Base-by-base conservation (phyloP, 1,284 basidiomycete species). In the Calocybe gambosa region DNA sequence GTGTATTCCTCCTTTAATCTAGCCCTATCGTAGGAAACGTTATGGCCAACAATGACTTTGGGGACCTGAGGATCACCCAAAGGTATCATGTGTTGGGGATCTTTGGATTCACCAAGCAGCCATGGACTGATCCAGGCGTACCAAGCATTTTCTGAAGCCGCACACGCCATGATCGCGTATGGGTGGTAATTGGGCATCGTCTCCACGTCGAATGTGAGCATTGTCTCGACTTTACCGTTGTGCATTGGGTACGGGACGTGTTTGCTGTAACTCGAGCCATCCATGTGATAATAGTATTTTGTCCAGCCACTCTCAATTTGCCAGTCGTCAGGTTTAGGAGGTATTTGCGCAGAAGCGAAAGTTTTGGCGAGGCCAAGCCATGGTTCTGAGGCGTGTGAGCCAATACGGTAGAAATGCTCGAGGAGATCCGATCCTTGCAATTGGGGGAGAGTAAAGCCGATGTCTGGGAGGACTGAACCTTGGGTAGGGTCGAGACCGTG, bases 101-200 rank as follows among this genome's bases (percentile, higher is more conserved):
- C 71, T 1, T 70, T 62, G 1, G 82, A 73, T 52, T 86, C 77
- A 9, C 80, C 80, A 4, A 97, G 76, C 3, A 99, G 69, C 83
- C 93, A 95, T 0, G 95, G 95, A 1, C 89, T 94, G 48, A 97
- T 79, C 95, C 96, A 99, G 3, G 82, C 82, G 62, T 99, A 99
- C 94, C 95, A 99, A 0, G 84, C 85, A 29, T 82, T 80, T 13
- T 75, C 71, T 3, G 92, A 85, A 0, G 81, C 89, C 1, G 94
- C 94, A 47, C 86, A 89, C 0, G 96, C 94, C 75, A 99, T 88
- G 59, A 98, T 75, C 1, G 95, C 78, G 57, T 84, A 93, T 0
- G 80, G 82, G 38, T 88, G 84, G 50, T 90, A 77, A 31, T 78
- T 77, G 13, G 93, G 92, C 71, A 99, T 77, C 0, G 91, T 93